These are phyloP conservation scores for Sphaerulina populicola DNA, from an alignment of 2,329 filamentous ascomycete species.

Conservation along the genomic window DNA sequence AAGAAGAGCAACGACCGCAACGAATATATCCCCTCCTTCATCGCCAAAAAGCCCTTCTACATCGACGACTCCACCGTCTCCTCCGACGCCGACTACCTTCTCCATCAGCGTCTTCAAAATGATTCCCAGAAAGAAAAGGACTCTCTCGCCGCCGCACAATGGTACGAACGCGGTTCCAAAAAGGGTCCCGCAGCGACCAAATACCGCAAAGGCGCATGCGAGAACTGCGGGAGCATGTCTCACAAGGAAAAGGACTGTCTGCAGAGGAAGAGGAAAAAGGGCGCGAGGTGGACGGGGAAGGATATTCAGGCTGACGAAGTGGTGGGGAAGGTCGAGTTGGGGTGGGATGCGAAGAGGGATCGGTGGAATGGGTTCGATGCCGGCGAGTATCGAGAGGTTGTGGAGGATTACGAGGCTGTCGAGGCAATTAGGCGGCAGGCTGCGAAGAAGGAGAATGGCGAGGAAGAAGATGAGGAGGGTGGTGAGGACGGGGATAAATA, in stretches of 20 bases:
- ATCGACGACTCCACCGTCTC: constrained; percentile 61
- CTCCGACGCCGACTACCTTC: constrained; percentile 75
- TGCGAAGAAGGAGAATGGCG: constrained; percentile 40
- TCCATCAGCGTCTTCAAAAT: constrained; percentile 83
- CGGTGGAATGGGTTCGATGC: constrained; percentile 98
- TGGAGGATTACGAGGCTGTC: constrained; percentile 80
- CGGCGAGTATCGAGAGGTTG: constrained; percentile 73
- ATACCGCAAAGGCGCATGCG: constrained; percentile 94
- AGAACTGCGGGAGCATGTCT: constrained; percentile 95
- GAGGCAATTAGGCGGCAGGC: constrained; percentile 57
- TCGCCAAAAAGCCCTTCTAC: constrained; percentile 96
- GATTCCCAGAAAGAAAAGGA: constrained; percentile 47
- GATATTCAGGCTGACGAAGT: constrained; percentile 91
- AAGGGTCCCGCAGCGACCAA: constrained; percentile 86
- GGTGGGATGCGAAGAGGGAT: constrained; percentile 96
- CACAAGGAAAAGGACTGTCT: constrained; percentile 94
- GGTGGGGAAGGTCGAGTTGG: constrained; percentile 73
- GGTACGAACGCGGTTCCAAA: constrained; percentile 77
- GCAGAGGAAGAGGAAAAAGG: constrained; percentile 75
- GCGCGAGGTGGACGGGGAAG: constrained; percentile 83
- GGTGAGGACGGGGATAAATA: constrained; percentile 58
- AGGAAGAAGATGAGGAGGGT: constrained; percentile 36
- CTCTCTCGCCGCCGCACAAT: constrained; percentile 59
- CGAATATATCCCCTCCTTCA: constrained; percentile 95
- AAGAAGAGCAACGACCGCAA: constrained; percentile 80